phyloP scores from a whole-genome alignment of 371 early-diverging fungal species.

The Mortierella sp. region DNA sequence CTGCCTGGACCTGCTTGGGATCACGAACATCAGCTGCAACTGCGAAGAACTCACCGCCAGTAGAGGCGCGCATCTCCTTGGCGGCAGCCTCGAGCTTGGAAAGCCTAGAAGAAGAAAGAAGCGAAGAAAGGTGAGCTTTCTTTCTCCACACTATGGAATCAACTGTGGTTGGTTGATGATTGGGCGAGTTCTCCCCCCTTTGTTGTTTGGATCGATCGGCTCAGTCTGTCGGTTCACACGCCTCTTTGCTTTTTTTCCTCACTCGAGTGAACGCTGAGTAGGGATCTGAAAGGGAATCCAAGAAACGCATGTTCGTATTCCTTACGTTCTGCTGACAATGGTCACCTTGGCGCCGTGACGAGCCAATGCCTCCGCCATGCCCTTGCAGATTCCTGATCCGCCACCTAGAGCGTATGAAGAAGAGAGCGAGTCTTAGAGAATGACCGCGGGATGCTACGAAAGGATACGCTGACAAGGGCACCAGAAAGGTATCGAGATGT shows the following conservation, averaged over 20 bases:
- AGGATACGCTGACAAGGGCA: too few species aligned
- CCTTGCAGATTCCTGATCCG: conserved; percentile 82
- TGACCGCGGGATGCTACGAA: not conserved
- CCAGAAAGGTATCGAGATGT: too few species aligned
- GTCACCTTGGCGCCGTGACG: conserved; percentile 80
- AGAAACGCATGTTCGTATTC: not conserved
- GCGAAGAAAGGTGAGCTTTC: not conserved
- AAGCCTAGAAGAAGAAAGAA: conserved; percentile 13
- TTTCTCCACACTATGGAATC: not conserved
- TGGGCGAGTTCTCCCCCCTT: too few species aligned
- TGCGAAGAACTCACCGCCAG: conserved; percentile 58
- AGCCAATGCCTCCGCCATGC: conserved; percentile 83
- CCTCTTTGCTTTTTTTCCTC: not conserved
- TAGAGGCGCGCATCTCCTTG: conserved; percentile 67
- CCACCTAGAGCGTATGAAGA: conserved; percentile 28
- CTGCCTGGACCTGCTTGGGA: conserved; percentile 69
- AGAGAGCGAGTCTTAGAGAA: not conserved
- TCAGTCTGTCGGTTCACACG: not conserved
- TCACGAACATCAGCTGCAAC: conserved; percentile 75
- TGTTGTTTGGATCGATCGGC: not conserved
- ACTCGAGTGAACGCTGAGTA: too few species aligned
- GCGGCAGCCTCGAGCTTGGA: conserved; percentile 77
- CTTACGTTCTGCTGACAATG: conserved; percentile 72
- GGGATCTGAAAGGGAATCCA: not conserved
- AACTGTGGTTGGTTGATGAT: too few species aligned